Percentiles rank a stretch among this genome's conserved stretches.
phyloP scores from a whole-genome alignment of 805 yeast genomes.

The Candida glaebosa region DNA sequence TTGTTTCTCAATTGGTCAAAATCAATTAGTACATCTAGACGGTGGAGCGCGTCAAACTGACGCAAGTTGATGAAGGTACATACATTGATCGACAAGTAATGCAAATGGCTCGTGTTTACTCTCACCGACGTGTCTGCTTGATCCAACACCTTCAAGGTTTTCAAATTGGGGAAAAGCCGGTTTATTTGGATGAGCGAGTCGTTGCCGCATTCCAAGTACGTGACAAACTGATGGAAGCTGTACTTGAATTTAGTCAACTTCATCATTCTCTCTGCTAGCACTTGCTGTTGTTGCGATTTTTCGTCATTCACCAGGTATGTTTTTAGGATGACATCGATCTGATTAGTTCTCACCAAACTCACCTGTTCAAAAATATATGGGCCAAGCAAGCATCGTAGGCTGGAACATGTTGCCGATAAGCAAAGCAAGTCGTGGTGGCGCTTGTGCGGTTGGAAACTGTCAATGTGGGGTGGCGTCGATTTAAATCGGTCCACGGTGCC shows the following conservation, averaged over 20 bases:
- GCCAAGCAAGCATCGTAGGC: slow-evolving; percentile 18
- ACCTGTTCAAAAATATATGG: slow-evolving; percentile 16
- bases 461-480: background rate
- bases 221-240: slow-evolving; percentile 17
- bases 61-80: slow-evolving; percentile 7
- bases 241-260: slow-evolving; percentile 1
- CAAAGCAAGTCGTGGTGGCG: slow-evolving; percentile 13
- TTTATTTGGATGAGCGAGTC: slow-evolving; percentile 14
- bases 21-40: slow-evolving; percentile 20
- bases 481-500: slow-evolving; percentile 7
- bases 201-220: slow-evolving; percentile 23
- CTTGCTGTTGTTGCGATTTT: background rate
- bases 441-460: background rate
- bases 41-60: slow-evolving; percentile 2
- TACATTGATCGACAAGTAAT: slow-evolving; percentile 17
- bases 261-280: background rate
- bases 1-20: slow-evolving; percentile 12
- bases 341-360: slow-evolving; percentile 25
- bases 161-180: slow-evolving; percentile 16
- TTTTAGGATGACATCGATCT: slow-evolving; percentile 23
- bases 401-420: slow-evolving; percentile 22
- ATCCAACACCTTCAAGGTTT: slow-evolving; percentile 20
- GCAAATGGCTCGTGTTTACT: slow-evolving; percentile 4
- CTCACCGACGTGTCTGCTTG: background rate
- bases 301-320: background rate